These are phyloP conservation scores for Arabidopsis suecica DNA, from an alignment of 345 rosid species.

Conservation along the genomic window DNA sequence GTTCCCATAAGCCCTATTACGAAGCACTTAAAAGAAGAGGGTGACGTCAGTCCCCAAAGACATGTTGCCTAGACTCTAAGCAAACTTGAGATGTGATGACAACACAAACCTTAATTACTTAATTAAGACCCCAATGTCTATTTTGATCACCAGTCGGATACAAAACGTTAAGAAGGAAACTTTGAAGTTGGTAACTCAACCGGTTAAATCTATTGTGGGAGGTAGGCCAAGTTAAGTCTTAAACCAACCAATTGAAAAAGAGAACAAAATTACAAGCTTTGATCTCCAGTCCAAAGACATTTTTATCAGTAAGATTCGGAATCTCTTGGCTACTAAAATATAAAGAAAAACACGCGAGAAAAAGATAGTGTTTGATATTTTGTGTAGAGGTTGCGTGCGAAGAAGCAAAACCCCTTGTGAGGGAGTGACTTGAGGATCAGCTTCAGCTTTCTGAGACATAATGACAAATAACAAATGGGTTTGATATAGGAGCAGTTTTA, in stretches of 20 bases:
- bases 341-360: not conserved
- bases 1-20: constrained; percentile 36
- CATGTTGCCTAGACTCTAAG: constrained; percentile 45
- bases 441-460: constrained; percentile 49
- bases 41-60: constrained; percentile 37
- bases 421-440: constrained; percentile 47
- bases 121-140: constrained; percentile 7
- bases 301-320: not conserved
- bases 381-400: constrained; percentile 47
- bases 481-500: constrained; percentile 40
- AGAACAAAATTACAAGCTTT: constrained; percentile 3
- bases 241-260: not conserved
- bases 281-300: not conserved
- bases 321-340: not conserved
- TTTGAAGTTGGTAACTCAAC: constrained; percentile 2
- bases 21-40: constrained; percentile 38
- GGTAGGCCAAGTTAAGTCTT: not conserved
- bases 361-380: constrained; percentile 40
- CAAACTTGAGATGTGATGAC: constrained; percentile 42
- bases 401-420: constrained; percentile 45
- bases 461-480: constrained; percentile 49
- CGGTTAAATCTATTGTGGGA: constrained; percentile 7
- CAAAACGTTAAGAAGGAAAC: not conserved
- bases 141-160: constrained; percentile 14
- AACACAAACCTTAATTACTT: constrained; percentile 29